A percentile compares a stretch with the other conserved stretches of the same genome.
Conservation (phyloP, 768 basidiomycete species). For the Mrakia gelida region DNA sequence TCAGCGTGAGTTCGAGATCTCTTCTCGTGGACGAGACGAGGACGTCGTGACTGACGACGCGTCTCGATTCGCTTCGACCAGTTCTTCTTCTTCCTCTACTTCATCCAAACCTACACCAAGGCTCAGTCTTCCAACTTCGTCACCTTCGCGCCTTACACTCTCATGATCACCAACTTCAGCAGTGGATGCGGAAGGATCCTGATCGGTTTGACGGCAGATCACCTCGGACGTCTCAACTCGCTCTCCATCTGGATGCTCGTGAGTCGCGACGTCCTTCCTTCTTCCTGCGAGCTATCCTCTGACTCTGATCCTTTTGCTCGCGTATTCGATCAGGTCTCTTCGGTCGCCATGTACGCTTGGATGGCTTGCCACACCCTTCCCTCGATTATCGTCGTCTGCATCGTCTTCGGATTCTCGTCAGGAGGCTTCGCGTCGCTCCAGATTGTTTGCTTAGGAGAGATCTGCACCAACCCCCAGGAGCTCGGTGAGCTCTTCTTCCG, state of each 20-base stretch:
- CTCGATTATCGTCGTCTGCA: background rate
- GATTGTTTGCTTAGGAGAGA: background rate
- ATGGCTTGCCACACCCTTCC: background rate
- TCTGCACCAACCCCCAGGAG: background rate
- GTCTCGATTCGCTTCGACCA: too few species aligned
- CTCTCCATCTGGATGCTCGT: background rate
- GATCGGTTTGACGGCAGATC: background rate
- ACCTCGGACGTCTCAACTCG: background rate
- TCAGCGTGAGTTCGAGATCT: too few species aligned
- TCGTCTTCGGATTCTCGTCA: background rate
- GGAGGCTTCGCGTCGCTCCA: background rate
- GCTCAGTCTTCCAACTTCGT: background rate
- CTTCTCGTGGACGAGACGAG: too few species aligned
- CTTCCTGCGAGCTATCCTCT: background rate
- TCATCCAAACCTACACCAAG: background rate
- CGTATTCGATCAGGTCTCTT: background rate
- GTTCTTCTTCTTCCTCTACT: conserved; percentile 11
- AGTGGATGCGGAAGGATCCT: background rate
- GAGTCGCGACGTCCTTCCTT: background rate
- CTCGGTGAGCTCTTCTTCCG: background rate
- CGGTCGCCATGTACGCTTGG: background rate
- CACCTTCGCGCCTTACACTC: background rate
- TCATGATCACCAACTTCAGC: background rate
- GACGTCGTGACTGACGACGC: too few species aligned
- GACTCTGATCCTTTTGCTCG: background rate